A percentile compares a stretch with the other conserved stretches of the same genome.
phyloP scores from a whole-genome alignment of 2,329 filamentous ascomycete genomes.

The Diaporthe ilicicola region DNA sequence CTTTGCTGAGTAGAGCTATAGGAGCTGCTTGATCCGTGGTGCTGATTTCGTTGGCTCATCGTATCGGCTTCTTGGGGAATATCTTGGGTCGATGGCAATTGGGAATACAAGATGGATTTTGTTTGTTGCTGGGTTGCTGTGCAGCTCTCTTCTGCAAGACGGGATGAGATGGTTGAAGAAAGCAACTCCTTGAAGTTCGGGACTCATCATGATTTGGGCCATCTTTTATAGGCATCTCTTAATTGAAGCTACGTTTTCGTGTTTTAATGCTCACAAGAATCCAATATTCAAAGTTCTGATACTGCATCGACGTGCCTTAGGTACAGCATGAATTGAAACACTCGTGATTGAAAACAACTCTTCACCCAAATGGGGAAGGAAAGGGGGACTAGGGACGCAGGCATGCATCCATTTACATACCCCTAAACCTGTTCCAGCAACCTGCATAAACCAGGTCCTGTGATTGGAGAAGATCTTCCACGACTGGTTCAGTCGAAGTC shows the following conservation, averaged over 20 bases:
- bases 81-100: too few species aligned
- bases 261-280: neutral
- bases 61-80: neutral
- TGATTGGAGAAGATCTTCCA: neutral
- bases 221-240: neutral
- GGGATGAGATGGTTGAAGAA: neutral
- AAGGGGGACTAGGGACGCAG: neutral
- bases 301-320: neutral
- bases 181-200: neutral
- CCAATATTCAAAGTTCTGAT: neutral
- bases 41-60: neutral
- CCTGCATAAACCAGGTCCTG: neutral
- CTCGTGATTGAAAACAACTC: neutral
- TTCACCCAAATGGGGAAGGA: neutral
- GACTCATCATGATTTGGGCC: neutral
- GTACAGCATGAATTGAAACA: neutral
- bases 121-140: neutral
- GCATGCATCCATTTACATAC: slow-evolving; percentile 3
- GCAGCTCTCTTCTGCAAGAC: too few species aligned
- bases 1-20: neutral
- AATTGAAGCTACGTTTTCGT: neutral
- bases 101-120: neutral
- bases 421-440: neutral
- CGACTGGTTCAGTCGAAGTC: neutral
- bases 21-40: neutral